Percentiles rank a stretch among this genome's conserved stretches.
These are phyloP conservation scores for Butyriboletus appendiculatus DNA, from an alignment of 1,284 basidiomycete species.

Conservation along the genomic window DNA sequence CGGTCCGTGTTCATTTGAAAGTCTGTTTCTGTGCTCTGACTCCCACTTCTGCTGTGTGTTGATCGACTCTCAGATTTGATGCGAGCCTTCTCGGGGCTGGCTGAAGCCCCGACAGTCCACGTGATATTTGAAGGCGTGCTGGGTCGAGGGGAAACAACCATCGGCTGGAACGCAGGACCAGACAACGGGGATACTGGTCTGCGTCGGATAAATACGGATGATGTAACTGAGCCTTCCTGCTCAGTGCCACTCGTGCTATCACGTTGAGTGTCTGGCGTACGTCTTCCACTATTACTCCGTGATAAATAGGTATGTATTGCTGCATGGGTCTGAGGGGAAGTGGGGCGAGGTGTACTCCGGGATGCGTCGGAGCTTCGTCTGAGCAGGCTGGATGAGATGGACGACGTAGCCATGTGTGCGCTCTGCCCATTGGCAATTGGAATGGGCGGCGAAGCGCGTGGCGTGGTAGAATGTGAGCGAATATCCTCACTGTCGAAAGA, in stretches of 20 bases:
- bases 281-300: constrained; percentile 60
- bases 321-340: constrained; percentile 47
- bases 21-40: constrained; percentile 54
- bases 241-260: constrained; percentile 44
- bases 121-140: constrained; percentile 73
- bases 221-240: constrained; percentile 45
- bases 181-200: constrained; percentile 69
- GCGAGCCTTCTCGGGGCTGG: constrained; percentile 34
- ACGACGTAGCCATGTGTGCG: constrained; percentile 34
- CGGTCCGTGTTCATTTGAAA: constrained; percentile 40
- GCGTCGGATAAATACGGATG: constrained; percentile 54
- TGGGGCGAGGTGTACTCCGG: constrained; percentile 44
- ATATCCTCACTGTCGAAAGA: constrained; percentile 63
- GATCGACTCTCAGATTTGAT: constrained; percentile 36
- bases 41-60: constrained; percentile 59
- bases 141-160: constrained; percentile 61
- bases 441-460: constrained; percentile 69
- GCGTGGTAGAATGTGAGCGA: constrained; percentile 75
- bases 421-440: constrained; percentile 37
- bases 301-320: constrained; percentile 53
- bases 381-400: constrained; percentile 39
- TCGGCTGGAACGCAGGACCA: constrained; percentile 57
- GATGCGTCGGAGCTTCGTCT: constrained; percentile 58
- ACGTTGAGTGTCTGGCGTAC: constrained; percentile 53
- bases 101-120: constrained; percentile 47